Evolutionary conservation across 2,329 filamentous ascomycete genomes (phyloP), one percentile per base, ranked within the genome.

Genomic region (Leptosphaerulina australis): DNA sequence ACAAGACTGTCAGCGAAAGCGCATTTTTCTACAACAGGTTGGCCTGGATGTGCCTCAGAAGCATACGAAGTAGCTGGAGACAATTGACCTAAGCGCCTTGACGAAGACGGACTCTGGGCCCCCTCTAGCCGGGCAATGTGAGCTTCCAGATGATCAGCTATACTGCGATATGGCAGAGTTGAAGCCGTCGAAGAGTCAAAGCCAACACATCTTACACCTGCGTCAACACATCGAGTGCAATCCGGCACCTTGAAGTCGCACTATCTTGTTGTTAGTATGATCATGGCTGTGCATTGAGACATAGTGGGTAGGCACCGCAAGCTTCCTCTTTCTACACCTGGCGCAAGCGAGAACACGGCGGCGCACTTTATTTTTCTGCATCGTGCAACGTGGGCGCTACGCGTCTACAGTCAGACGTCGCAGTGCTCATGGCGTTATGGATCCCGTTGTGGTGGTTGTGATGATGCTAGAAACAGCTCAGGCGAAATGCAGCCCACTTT

Each of bases 181-280:
- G 59, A 59, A 50, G 69, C 65, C 2, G 67, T 71, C 0, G 65
- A 66, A 24, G 65, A 69, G 46, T 72, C 67, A 35, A 72, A 72
- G 28, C 69, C 69, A 15, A 69, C 66, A 35, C 69, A 72, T 35
- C 60, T 53, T 5, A 67, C 58, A 41, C 62, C 58, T 29, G 67
- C 67, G 21, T 66, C 66, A 5, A 66, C 59, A 53, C 69, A 72
- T 34, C 68, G 61, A 20, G 65, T 64, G 58, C 69, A 72, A 11
- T 67, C 56, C 3, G 69, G 69, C 17, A 71, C 65, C 36, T 71
- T 70, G 52, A 66, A 65, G 52, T 72, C 69, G 50, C 69, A 72
- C 68, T 72, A 49, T 28, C 30, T 46, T 21, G 21, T 28, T 17
- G 60, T 66, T 50, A 67, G 59, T 57, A 47, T 33, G 28, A 20